Conservation (phyloP, 2,329 filamentous ascomycete genomes). For the Diaporthe citriasiana region DNA sequence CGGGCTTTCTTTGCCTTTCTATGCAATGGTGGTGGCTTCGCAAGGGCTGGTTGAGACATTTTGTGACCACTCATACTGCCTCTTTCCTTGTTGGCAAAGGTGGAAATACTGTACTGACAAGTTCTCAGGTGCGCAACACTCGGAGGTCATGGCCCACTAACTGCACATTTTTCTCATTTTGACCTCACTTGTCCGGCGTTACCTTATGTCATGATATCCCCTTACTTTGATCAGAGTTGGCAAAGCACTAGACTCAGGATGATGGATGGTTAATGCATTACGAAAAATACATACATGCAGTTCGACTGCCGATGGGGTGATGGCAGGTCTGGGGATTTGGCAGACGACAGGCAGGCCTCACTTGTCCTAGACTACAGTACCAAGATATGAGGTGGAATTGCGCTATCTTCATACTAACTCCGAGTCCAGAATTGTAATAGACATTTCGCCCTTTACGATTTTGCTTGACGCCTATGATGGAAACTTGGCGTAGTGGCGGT, state of each 20-base stretch:
- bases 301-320: conserved; percentile 2
- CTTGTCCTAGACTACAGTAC: conserved; percentile 22
- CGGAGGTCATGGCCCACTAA: conserved; percentile 43
- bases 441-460: background rate
- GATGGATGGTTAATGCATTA: conserved; percentile 39
- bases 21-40: background rate
- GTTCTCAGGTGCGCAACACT: conserved; percentile 29
- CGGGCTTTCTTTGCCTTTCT: background rate
- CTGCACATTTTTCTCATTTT: conserved; percentile 30
- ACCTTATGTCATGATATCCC: conserved; percentile 43
- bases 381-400: background rate
- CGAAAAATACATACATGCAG: conserved; percentile 35
- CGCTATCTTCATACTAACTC: background rate
- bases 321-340: conserved; percentile 12
- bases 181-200: conserved; percentile 40
- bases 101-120: conserved; percentile 15
- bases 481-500: background rate
- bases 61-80: background rate
- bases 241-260: conserved; percentile 35
- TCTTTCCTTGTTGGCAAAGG: background rate
- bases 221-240: conserved; percentile 39
- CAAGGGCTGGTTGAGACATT: background rate
- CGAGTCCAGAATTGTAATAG: conserved; percentile 19
- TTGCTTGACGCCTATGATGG: background rate
- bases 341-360: conserved; percentile 16